These are phyloP conservation scores for Sugiyamaella sp. DNA, from an alignment of 1,139 yeast genomes.

Conservation along the genomic window DNA sequence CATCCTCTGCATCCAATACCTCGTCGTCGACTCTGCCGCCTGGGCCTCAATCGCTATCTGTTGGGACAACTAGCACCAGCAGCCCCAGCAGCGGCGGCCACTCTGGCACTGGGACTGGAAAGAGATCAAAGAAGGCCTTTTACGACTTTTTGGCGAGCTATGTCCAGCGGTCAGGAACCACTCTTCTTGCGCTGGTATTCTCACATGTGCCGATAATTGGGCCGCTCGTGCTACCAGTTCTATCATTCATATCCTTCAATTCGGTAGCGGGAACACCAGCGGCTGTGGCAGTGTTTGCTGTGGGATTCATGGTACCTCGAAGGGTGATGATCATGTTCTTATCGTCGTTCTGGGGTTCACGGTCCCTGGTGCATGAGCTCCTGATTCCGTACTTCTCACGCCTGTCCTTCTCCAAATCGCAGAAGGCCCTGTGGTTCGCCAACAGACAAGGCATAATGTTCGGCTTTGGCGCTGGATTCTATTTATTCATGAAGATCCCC, in stretches of 20 bases:
- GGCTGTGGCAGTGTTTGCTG: conserved; percentile 46
- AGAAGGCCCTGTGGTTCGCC: conserved; percentile 54
- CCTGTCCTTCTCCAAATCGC: conserved; percentile 51
- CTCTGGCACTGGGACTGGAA: no score
- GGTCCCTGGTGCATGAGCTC: conserved; percentile 51
- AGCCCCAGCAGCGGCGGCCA: no score
- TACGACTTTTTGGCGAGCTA: conserved; percentile 33
- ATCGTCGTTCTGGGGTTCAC: conserved; percentile 52
- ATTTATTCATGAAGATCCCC: conserved; percentile 50
- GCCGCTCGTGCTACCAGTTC: conserved; percentile 46
- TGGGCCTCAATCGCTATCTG: neutral
- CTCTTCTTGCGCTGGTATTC: conserved; percentile 37
- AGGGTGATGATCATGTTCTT: conserved; percentile 46
- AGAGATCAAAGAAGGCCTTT: conserved; percentile 10
- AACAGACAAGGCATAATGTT: conserved; percentile 61
- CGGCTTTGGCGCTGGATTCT: conserved; percentile 61
- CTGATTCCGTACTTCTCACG: conserved; percentile 56
- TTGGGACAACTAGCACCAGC: neutral
- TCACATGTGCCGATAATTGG: conserved; percentile 49
- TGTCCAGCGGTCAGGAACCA: conserved; percentile 33
- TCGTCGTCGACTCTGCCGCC: neutral
- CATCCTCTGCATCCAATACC: neutral
- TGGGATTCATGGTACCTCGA: conserved; percentile 45
- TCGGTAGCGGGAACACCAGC: conserved; percentile 53
- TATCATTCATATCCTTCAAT: conserved; percentile 51